Base-by-base conservation (phyloP, 2,329 filamentous ascomycete genomes). In the Exophiala lecanii-corni region DNA sequence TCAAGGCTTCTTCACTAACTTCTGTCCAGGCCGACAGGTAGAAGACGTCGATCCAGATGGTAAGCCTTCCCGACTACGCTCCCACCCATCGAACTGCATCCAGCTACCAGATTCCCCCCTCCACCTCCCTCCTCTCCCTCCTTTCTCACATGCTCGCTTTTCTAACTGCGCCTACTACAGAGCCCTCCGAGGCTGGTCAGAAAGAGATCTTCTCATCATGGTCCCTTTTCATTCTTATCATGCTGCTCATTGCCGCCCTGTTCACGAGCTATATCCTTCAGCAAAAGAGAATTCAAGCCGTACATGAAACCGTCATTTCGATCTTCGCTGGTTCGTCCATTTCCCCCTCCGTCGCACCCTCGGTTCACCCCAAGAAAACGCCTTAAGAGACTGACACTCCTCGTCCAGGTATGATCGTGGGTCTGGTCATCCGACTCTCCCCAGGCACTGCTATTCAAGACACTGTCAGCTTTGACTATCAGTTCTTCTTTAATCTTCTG, bases 401-500 rank as follows among this genome's bases (percentile, higher is more conserved):
- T 28, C 32, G 6, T 9, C 19, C 41, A 94, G 91, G 91, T 59
- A 97, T 97, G 92, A 84, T 89, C 45, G 88, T 98, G 48, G 92
- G 92, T 4, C 73, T 98, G 57, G 78, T 94, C 47, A 81, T 98
- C 45, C 80, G 92, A 59, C 71, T 96, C 51, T 86, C 81, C 32
- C 82, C 84, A 39, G 83, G 84, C 54, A 83, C 87, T 50, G 87
- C 84, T 51, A 89, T 98, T 57, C 84, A 89, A 64, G 86, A 86
- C 62, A 82, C 87, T 53, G 89, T 98, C 60, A 94, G 84, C 66
- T 98, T 98, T 73, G 86, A 97, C 71, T 96, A 96, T 64, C 89
- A 97, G 62, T 95, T 97, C 73, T 98, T 98, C 75, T 98, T 98
- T 75, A 98, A 98, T 66, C 79, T 98, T 34, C 79, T 98, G 9